Percentiles rank a stretch among this genome's conserved stretches.
phyloP scores from a whole-genome alignment of 176 grass and related monocot genomes.

The Luzula sylvatica region DNA sequence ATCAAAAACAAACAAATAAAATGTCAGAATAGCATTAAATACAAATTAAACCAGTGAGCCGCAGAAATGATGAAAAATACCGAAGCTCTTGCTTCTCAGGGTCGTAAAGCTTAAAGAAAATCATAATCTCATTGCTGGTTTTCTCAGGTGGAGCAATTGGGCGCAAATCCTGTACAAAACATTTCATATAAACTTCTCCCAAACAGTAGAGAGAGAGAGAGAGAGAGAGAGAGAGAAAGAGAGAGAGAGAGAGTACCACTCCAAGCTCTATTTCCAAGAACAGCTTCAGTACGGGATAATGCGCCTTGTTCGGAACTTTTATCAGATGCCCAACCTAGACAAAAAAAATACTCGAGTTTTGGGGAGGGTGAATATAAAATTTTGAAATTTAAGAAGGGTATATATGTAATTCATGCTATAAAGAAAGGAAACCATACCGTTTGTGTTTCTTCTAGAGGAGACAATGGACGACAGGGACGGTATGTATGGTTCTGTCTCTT shows the following conservation, averaged over 20 bases:
- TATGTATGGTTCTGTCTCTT: slow-evolving; percentile 98
- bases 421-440: slow-evolving; percentile 40
- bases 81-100: slow-evolving; percentile 76
- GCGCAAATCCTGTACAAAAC: slow-evolving; percentile 39
- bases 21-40: not conserved
- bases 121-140: slow-evolving; percentile 76
- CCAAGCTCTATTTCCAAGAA: slow-evolving; percentile 81
- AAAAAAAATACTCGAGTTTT: slow-evolving; percentile 11
- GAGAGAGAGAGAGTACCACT: slow-evolving; percentile 41
- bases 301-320: slow-evolving; percentile 86
- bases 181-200: slow-evolving; percentile 7
- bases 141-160: slow-evolving; percentile 68
- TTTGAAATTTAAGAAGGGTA: too few species aligned
- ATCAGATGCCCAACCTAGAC: slow-evolving; percentile 72
- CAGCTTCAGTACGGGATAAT: slow-evolving; percentile 80
- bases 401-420: not conserved
- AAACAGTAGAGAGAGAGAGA: slow-evolving; percentile 7
- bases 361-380: too few species aligned
- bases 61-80: slow-evolving; percentile 35
- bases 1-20: slow-evolving; percentile 13
- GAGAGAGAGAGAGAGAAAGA: too few species aligned
- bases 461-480: slow-evolving; percentile 63
- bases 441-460: slow-evolving; percentile 61
- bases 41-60: not conserved
- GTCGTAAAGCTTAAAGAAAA: slow-evolving; percentile 89